A percentile compares a stretch with the other conserved stretches of the same genome.
Conservation (phyloP, 257 asterid species). For the Nicotiana undulata region DNA sequence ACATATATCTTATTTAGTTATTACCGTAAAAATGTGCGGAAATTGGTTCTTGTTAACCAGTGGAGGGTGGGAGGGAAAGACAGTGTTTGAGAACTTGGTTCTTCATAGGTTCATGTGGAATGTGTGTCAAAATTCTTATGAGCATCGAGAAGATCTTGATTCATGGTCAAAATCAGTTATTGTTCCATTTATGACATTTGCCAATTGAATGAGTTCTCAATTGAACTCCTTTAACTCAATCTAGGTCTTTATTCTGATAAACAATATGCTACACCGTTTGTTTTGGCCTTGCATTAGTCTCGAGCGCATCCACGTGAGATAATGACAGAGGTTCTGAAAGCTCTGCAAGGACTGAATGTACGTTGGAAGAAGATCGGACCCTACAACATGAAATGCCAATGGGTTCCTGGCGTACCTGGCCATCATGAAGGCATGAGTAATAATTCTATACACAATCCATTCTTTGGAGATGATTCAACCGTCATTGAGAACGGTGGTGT, state of each 20-base stretch:
- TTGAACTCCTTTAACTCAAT: neutral
- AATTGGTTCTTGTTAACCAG: neutral
- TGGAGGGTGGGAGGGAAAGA: neutral
- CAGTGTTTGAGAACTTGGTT: neutral
- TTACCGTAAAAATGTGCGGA: neutral
- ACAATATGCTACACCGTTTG: neutral
- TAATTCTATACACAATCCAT: constrained; percentile 36
- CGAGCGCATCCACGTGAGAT: constrained; percentile 94
- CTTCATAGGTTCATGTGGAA: neutral
- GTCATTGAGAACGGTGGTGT: constrained; percentile 42
- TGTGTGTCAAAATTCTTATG: neutral
- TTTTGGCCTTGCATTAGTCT: constrained; percentile 41
- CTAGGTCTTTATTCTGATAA: neutral
- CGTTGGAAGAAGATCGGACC: constrained; percentile 85
- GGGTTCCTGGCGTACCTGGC: constrained; percentile 44
- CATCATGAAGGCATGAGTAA: constrained; percentile 31
- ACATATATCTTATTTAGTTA: neutral
- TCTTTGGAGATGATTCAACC: constrained; percentile 53
- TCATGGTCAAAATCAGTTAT: neutral
- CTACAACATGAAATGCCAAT: constrained; percentile 90
- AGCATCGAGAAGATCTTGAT: neutral
- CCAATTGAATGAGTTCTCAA: neutral
- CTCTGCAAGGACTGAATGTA: constrained; percentile 67
- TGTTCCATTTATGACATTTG: neutral
- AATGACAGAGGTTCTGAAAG: constrained; percentile 88